Evolutionary conservation across 345 rosid species (phyloP), one percentile per base, ranked within the genome.

Genomic region (Cardamine resedifolia): DNA sequence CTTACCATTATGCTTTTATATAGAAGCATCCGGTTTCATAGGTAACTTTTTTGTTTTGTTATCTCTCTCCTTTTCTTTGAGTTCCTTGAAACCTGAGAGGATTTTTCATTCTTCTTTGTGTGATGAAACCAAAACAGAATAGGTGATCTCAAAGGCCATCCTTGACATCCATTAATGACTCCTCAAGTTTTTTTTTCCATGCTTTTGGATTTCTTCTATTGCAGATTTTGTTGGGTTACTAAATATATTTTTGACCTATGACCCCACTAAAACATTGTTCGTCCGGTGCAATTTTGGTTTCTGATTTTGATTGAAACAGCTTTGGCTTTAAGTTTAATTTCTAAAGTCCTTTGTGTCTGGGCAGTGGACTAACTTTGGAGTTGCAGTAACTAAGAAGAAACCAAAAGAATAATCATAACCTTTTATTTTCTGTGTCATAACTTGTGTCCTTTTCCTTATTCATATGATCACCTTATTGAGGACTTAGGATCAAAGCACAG

Each of bases 1-100:
- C 84, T 90, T 10, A 72, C 87, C 21, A n/a, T 86, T 24, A 92
- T 92, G 98, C 96, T 92, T 73, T 24, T 88, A 74, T 66, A 61
- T 58, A 83, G 98, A 79, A 79, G 72, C 77, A 58, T 80, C 30
- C 86, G 77, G 75, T 81, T 76, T 61, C 92, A 80, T 73, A 92
- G 98, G 96, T 92, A 84, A n/a, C 55, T 0, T 8, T 50, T 50
- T 53, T 64, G 0, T 39, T 3, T 6, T 3, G 16, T 3, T 10
- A 24, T 59, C 39, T 44, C 14, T 21, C 6, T 33, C n/a, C 64
- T 15, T 51, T 60, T 2, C 5, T 68, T 41, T 44, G 50, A 61
- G 15, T 26, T 68, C 39, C 47, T 47, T 51, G 14, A 30, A 55
- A 23, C 41, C 51, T 68, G 58, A 26, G 39, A 45, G 7, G 33